Evolutionary conservation across 306 rosid species (phyloP), one percentile per base, ranked within the genome.

Genomic region (Pachyrhizus erosus): DNA sequence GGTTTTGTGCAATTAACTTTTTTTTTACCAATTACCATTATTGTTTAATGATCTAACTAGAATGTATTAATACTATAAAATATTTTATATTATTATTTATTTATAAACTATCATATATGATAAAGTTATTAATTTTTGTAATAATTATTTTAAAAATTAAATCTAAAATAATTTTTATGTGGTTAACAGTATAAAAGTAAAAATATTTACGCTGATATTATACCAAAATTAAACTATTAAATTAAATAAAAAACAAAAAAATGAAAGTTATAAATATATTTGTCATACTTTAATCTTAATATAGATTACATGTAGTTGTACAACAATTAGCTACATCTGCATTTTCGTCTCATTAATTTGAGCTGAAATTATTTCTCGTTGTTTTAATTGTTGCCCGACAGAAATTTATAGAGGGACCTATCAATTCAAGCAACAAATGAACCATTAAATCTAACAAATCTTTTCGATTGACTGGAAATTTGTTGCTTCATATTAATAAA

Each of bases 381-480:
- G 21, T 49, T 58, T 80, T 5, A 46, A 40, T 40, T 24, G 5
- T 33, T 40, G 9, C 20, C 48, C 80, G 73, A 85, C 85, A 81
- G 55, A 61, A 81, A 29, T 49, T 51, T 26, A 60, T 12, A 40
- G 81, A 39, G 43, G 79, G 82, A 3, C 82, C 88, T 29, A 58
- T 33, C 54, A 33, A 69, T 74, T 11, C 42, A 71, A 71, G 62
- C 31, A 71, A 31, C 31, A 70, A 23, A 51, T 60, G 27, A 69
- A 80, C 77, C 72, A 27, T 76, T 17, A n/a, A 76, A 85, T 81
- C 87, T 34, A 71, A 79, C 68, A 72, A 76, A 88, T 90, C 92
- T 85, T 81, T 76, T 42, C 2, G 81, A 83, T 79, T 78, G 89
- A 87, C 83, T 20, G 48, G 67, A 54, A 51, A 62, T 57, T 76